Base-by-base conservation (phyloP, 768 basidiomycete genomes). In the Suillus lakei region DNA sequence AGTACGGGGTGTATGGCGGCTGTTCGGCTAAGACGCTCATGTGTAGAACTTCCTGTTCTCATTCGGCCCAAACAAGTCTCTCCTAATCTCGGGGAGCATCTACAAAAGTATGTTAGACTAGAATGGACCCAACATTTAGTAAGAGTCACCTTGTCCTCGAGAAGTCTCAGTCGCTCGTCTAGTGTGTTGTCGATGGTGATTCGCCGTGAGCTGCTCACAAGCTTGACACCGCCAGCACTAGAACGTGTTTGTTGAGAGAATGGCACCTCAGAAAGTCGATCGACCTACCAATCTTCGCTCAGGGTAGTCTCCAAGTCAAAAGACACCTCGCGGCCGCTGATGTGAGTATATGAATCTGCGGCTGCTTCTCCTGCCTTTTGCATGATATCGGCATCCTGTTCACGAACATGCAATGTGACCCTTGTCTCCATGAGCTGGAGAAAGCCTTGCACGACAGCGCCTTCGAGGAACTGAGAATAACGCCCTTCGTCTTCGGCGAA, bases 81-180 rank as follows among this genome's bases (percentile, higher is more conserved):
- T 84, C 70, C 97, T 84, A 70, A 99, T 94, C 80, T 98, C 96
- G 2, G 97, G 97, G 30, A 99, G 83, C 97, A 98, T 98, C 94
- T 97, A 28, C 38, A 26, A 26, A 58, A 26, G 41, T 15, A 50
- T 55, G n/a, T 26, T n/a, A 41, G 38, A 73, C 28, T 67, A 53
- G 36, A 10, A 23, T 13, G 5, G 16, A 26, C 38, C 38, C 43
- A 18, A 10, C 38, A 23, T 41, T 21, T 13, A 28, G 58, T 3
- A 4, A n/a, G 26, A 78, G 89, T 67, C 68, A 94, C 95, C 79
- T 91, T 85, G 74, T 98, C 94, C 79, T 98, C 96, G 46, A 99
- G 80, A 69, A 99, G 77, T 68, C 89, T 85, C 73, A 99, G 78
- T 55, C 97, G 86, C 77, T 98, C 96, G 70, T 97, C 96, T 60